These are phyloP conservation scores for Trapa incisa DNA, from an alignment of 345 rosid genomes.

Conservation along the genomic window DNA sequence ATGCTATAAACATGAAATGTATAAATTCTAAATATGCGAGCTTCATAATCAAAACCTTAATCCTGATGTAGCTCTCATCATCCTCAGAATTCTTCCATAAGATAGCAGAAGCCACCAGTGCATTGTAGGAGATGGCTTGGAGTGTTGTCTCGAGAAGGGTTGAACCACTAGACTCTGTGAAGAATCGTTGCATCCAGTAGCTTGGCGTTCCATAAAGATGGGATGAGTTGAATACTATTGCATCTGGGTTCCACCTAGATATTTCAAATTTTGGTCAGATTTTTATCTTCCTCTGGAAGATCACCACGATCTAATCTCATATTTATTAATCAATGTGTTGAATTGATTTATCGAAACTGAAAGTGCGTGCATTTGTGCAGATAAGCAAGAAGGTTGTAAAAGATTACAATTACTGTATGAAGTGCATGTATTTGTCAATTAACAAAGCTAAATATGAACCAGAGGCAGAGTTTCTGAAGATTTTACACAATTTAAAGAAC, in stretches of 20 bases:
- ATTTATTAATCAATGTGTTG: not conserved
- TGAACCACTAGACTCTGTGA: slow-evolving; percentile 71
- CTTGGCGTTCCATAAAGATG: slow-evolving; percentile 85
- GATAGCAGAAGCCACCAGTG: slow-evolving; percentile 65
- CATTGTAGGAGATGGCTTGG: slow-evolving; percentile 27
- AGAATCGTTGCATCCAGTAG: slow-evolving; percentile 82
- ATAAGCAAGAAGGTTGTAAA: too few relatives aligned
- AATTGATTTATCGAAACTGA: not conserved
- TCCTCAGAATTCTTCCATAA: slow-evolving; percentile 28
- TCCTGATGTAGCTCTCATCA: slow-evolving; percentile 34
- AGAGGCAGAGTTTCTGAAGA: too few relatives aligned
- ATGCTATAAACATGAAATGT: not conserved
- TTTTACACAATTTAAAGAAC: too few relatives aligned
- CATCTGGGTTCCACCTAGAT: slow-evolving; percentile 91
- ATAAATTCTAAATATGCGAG: not conserved
- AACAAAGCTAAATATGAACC: not conserved
- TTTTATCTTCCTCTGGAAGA: not conserved
- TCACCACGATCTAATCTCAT: not conserved
- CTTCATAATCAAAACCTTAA: slow-evolving; percentile 39
- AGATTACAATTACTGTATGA: not conserved
- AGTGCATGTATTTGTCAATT: not conserved
- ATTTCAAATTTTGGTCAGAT: not conserved
- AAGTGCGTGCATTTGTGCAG: too few relatives aligned
- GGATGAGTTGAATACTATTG: slow-evolving; percentile 71
- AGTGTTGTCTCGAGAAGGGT: slow-evolving; percentile 53